A percentile compares a stretch with the other conserved stretches of the same genome.
Conservation (phyloP, 805 yeast species). For the Yarrowia sp. region DNA sequence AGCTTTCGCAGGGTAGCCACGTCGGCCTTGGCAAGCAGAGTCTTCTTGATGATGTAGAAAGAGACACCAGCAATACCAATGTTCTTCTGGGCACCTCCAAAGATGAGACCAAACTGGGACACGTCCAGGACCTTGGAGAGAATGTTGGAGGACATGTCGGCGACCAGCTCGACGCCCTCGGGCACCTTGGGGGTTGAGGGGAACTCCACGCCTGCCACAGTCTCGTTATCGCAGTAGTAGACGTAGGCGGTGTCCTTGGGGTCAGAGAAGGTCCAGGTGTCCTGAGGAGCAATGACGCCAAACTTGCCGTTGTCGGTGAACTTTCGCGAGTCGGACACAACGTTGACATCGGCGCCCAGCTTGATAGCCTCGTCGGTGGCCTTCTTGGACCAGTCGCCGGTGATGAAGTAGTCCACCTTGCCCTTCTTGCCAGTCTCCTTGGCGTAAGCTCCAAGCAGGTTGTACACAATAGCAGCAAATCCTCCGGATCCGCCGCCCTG, state of each 20-base stretch:
- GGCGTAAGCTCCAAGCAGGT: conserved; percentile 76
- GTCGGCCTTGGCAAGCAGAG: conserved; percentile 69
- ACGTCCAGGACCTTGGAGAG: conserved; percentile 83
- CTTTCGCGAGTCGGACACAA: conserved; percentile 65
- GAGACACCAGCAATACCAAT: conserved; percentile 97
- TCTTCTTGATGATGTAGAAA: conserved; percentile 85
- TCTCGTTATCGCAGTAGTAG: conserved; percentile 95
- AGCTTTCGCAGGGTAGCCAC: conserved; percentile 60
- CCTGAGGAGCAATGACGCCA: conserved; percentile 69
- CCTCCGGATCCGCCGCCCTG: conserved; percentile 99
- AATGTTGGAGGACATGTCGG: conserved; percentile 94
- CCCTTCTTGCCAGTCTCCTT: conserved; percentile 77
- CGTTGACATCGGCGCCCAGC: conserved; percentile 75
- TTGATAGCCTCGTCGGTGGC: conserved; percentile 85
- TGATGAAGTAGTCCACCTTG: conserved; percentile 82
- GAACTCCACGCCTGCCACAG: conserved; percentile 94
- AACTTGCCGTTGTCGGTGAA: conserved; percentile 59
- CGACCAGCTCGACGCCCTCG: conserved; percentile 79
- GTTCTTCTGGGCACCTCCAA: conserved; percentile 99
- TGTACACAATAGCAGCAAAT: conserved; percentile 85
- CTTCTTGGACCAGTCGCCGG: conserved; percentile 95
- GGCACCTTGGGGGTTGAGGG: conserved; percentile 61
- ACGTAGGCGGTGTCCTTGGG: conserved; percentile 79
- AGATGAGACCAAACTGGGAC: conserved; percentile 81
- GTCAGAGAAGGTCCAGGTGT: conserved; percentile 66